phyloP scores from a whole-genome alignment of 1,284 basidiomycete species.

The Malassezia dermatis region DNA sequence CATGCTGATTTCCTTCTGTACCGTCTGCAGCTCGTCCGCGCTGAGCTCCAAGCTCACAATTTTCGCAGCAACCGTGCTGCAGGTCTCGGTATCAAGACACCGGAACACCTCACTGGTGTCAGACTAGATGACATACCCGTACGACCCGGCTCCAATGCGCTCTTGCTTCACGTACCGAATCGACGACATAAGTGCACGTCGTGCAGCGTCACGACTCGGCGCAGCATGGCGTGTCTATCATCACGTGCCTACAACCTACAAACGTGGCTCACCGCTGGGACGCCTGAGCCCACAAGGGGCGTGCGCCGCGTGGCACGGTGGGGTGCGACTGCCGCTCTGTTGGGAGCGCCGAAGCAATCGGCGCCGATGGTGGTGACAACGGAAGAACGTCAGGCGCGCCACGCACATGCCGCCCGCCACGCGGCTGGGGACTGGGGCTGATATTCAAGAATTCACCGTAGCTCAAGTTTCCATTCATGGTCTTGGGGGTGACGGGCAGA shows the following conservation, averaged over 20 bases:
- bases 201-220: background rate
- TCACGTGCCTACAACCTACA: background rate
- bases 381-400: background rate
- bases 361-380: background rate
- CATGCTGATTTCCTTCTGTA: slow-evolving; percentile 97
- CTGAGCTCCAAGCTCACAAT: slow-evolving; percentile 97
- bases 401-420: background rate
- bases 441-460: slow-evolving; percentile 11
- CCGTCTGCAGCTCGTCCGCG: slow-evolving; percentile 98
- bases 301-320: background rate
- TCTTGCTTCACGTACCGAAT: slow-evolving; percentile 76
- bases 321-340: background rate
- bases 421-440: slow-evolving; percentile 14
- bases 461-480: slow-evolving; percentile 2
- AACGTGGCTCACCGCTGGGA: background rate
- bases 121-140: slow-evolving; percentile 22
- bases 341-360: background rate
- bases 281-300: slow-evolving; percentile 15
- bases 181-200: background rate
- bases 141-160: slow-evolving; percentile 58
- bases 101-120: slow-evolving; percentile 40
- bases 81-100: slow-evolving; percentile 31
- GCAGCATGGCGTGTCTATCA: background rate
- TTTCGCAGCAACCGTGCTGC: slow-evolving; percentile 60
- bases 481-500: slow-evolving; percentile 12